Conservation (phyloP, 495 filamentous ascomycete species). For the Talaromyces wortmannii region DNA sequence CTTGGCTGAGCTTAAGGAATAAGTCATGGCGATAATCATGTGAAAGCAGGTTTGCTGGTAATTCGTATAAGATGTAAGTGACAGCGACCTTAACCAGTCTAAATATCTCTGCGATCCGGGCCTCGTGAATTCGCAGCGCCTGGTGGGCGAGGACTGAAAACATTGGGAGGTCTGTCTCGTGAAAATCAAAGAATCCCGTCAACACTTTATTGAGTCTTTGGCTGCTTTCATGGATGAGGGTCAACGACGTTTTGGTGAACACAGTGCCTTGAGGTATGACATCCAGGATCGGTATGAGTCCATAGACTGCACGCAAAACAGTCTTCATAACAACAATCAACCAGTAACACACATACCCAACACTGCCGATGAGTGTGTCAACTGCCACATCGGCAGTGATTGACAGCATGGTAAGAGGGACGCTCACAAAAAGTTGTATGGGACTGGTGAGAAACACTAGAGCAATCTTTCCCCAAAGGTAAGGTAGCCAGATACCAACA, state of each 20-base stretch:
- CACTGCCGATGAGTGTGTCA: slow-evolving; percentile 50
- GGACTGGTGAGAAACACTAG: slow-evolving; percentile 77
- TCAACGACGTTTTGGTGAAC: slow-evolving; percentile 36
- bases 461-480: slow-evolving; percentile 78
- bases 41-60: slow-evolving; percentile 27
- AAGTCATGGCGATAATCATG: not conserved
- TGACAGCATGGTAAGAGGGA: slow-evolving; percentile 65
- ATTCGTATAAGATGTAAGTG: slow-evolving; percentile 31
- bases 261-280: slow-evolving; percentile 29
- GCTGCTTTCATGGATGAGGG: slow-evolving; percentile 40
- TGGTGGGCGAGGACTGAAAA: slow-evolving; percentile 58
- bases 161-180: slow-evolving; percentile 51
- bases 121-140: slow-evolving; percentile 43
- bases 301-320: slow-evolving; percentile 34
- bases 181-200: slow-evolving; percentile 34
- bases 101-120: slow-evolving; percentile 21
- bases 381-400: slow-evolving; percentile 63
- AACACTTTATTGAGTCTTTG: slow-evolving; percentile 35
- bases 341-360: slow-evolving; percentile 52
- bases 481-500: slow-evolving; percentile 81
- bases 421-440: slow-evolving; percentile 54
- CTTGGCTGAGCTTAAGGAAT: not conserved
- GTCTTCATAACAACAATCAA: slow-evolving; percentile 35
- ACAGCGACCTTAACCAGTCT: slow-evolving; percentile 9
- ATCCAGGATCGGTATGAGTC: slow-evolving; percentile 32